phyloP scores from a whole-genome alignment of 2,329 filamentous ascomycete species.

The Coniella lustricola region DNA sequence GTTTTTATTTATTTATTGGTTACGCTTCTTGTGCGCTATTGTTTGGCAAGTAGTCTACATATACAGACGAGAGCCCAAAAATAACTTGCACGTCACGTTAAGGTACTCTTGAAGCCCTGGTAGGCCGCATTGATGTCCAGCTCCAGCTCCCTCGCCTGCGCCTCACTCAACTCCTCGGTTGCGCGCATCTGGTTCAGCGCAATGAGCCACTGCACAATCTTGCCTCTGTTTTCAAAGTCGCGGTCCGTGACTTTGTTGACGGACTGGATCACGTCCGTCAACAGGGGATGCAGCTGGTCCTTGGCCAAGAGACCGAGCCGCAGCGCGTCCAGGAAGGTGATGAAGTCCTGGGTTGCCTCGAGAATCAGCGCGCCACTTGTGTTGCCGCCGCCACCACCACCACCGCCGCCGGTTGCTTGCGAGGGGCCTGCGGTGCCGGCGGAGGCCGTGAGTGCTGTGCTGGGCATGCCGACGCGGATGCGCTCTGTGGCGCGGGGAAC shows the following conservation, averaged over 20 bases:
- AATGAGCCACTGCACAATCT: slow-evolving; percentile 98
- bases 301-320: slow-evolving; percentile 90
- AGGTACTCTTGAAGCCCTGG: slow-evolving; percentile 79
- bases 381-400: too few relatives aligned
- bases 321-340: slow-evolving; percentile 92
- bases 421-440: slow-evolving; percentile 37
- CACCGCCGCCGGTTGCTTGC: slow-evolving; percentile 20
- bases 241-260: slow-evolving; percentile 95
- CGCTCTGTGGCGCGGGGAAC: slow-evolving; percentile 90
- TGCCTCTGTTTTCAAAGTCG: slow-evolving; percentile 90
- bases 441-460: slow-evolving; percentile 61
- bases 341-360: slow-evolving; percentile 94
- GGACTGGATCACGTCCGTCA: slow-evolving; percentile 93
- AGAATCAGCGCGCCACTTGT: slow-evolving; percentile 65
- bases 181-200: slow-evolving; percentile 96
- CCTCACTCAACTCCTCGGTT: slow-evolving; percentile 79
- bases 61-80: not conserved
- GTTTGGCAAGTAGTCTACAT: too few relatives aligned
- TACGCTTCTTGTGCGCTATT: too few relatives aligned
- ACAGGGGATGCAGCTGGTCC: slow-evolving; percentile 88
- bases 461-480: slow-evolving; percentile 84
- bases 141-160: slow-evolving; percentile 81
- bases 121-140: slow-evolving; percentile 94
- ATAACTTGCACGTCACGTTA: slow-evolving; percentile 40
- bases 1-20: too few relatives aligned